These are phyloP conservation scores for Fusarium drepaniforme DNA, from an alignment of 2,329 filamentous ascomycete species.

Conservation along the genomic window DNA sequence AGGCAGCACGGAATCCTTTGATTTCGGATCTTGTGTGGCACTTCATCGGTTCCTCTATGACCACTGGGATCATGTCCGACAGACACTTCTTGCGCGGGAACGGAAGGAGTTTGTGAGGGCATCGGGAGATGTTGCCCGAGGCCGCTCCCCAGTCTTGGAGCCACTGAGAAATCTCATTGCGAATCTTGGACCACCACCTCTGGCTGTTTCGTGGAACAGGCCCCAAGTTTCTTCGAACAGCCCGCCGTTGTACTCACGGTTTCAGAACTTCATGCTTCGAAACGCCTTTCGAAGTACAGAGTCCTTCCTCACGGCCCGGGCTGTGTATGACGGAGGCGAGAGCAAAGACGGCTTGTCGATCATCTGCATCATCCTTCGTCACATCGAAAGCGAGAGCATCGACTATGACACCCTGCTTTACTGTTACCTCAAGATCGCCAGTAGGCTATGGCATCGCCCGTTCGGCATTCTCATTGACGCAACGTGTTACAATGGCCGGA, in stretches of 20 bases:
- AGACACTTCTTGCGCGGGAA: conserved; percentile 72
- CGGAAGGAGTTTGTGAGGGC: conserved; percentile 68
- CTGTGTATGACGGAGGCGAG: conserved; percentile 78
- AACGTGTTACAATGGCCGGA: conserved; percentile 77
- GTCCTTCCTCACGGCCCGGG: conserved; percentile 72
- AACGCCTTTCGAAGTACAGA: conserved; percentile 76
- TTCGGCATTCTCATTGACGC: conserved; percentile 77
- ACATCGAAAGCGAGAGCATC: conserved; percentile 74
- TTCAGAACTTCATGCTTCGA: conserved; percentile 79
- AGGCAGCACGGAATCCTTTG: conserved; percentile 65
- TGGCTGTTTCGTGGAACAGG: conserved; percentile 77
- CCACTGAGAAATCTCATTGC: conserved; percentile 72
- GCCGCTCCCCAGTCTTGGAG: conserved; percentile 69
- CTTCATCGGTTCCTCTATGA: conserved; percentile 78
- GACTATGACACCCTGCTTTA: conserved; percentile 76
- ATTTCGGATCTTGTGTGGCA: conserved; percentile 78
- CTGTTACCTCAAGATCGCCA: conserved; percentile 79
- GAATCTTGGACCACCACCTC: conserved; percentile 74
- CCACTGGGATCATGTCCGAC: conserved; percentile 77
- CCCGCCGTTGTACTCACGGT: conserved; percentile 74
- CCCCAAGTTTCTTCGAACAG: conserved; percentile 74
- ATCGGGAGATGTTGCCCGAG: conserved; percentile 64
- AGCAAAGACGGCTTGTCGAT: conserved; percentile 78
- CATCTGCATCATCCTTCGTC: conserved; percentile 76
- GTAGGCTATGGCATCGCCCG: conserved; percentile 76